These are phyloP conservation scores for Penicillium sp. DNA, from an alignment of 2,329 filamentous ascomycete species.

Conservation along the genomic window DNA sequence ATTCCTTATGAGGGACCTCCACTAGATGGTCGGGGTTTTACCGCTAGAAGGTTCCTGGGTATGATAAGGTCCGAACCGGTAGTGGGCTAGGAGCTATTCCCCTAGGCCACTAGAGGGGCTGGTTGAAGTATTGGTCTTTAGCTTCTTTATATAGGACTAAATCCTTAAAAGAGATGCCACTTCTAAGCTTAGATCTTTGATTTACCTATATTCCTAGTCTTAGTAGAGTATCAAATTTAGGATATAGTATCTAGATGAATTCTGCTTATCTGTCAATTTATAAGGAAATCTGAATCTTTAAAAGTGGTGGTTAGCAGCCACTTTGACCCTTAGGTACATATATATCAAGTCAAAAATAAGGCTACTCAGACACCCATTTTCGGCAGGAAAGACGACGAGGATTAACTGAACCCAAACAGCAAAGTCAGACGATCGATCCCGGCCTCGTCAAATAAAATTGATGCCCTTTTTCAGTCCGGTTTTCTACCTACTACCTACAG, in stretches of 20 bases:
- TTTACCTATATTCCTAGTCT: neutral
- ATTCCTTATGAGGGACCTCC: neutral
- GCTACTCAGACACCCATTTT: neutral
- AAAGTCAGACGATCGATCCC: neutral
- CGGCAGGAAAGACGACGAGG: neutral
- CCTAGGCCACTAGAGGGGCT: neutral
- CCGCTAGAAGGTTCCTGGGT: neutral
- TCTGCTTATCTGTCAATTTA: neutral
- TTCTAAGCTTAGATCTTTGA: neutral
- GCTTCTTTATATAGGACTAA: neutral
- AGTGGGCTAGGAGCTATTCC: neutral
- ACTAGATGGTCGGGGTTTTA: too few species aligned
- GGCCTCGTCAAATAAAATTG: too few species aligned
- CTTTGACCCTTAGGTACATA: neutral
- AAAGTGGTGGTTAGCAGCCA: neutral
- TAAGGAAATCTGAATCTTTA: accelerated
- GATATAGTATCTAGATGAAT: neutral
- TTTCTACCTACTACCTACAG: neutral
- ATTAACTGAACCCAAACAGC: neutral
- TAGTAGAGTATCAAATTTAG: neutral
- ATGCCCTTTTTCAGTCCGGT: neutral
- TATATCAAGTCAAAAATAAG: neutral
- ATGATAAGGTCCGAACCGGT: neutral
- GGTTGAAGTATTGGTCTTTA: neutral
- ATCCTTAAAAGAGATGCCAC: neutral